phyloP scores from a whole-genome alignment of 208 protist genomes.

The Phytomonas francai region DNA sequence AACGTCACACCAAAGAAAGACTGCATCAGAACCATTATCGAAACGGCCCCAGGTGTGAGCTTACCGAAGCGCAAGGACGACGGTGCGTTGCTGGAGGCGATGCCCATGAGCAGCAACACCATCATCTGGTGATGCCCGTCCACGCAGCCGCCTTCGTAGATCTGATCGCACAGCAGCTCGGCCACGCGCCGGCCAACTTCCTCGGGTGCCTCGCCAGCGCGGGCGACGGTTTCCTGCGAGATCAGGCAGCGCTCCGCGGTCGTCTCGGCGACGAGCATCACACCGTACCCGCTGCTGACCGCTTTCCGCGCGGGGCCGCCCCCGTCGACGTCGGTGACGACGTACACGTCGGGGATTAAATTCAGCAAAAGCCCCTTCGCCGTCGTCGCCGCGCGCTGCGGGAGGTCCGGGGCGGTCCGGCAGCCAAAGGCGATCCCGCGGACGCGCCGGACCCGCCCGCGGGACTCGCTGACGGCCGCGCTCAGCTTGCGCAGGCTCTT shows the following conservation, averaged over 20 bases:
- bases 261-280: conserved; percentile 90
- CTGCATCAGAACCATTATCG: conserved; percentile 80
- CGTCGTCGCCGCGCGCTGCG: conserved; percentile 77
- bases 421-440: conserved; percentile 90
- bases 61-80: conserved; percentile 87
- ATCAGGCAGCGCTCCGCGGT: conserved; percentile 79
- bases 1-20: conserved; percentile 80
- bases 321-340: conserved; percentile 85
- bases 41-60: conserved; percentile 54
- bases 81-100: conserved; percentile 81
- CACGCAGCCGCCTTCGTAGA: conserved; percentile 83
- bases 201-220: conserved; percentile 69
- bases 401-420: conserved; percentile 76
- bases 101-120: conserved; percentile 86
- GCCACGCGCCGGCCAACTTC: conserved; percentile 76
- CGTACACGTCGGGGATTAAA: conserved; percentile 89
- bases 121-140: conserved; percentile 88
- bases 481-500: conserved; percentile 67
- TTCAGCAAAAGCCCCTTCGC: conserved; percentile 85
- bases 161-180: conserved; percentile 73
- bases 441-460: conserved; percentile 83
- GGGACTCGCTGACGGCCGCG: conserved; percentile 51
- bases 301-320: conserved; percentile 9
- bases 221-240: conserved; percentile 74
- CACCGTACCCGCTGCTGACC: conserved; percentile 80